These are phyloP conservation scores for Cornus suecica DNA, from an alignment of 148 eudicot species.

Conservation along the genomic window DNA sequence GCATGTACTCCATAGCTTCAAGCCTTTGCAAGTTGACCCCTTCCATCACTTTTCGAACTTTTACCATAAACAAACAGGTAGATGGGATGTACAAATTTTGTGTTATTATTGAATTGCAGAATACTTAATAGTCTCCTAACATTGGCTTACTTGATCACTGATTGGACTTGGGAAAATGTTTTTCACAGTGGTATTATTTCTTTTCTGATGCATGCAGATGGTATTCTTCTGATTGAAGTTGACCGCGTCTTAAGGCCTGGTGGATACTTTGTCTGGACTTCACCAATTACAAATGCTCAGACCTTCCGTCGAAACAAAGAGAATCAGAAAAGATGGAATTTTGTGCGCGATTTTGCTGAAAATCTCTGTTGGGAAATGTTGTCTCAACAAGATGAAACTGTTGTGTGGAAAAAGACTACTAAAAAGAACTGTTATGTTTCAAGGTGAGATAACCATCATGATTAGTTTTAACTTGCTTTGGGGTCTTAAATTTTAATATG, in stretches of 20 bases:
- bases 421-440: slow-evolving; percentile 66
- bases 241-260: slow-evolving; percentile 92
- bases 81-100: not conserved
- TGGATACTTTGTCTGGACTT: slow-evolving; percentile 99
- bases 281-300: slow-evolving; percentile 71
- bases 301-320: slow-evolving; percentile 61
- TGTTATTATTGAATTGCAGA: not conserved
- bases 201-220: slow-evolving; percentile 54
- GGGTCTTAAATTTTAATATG: not conserved
- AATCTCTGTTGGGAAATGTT: slow-evolving; percentile 87
- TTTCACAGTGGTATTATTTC: not conserved
- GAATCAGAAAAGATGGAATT: slow-evolving; percentile 73
- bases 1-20: not conserved
- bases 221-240: slow-evolving; percentile 76
- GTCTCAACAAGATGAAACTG: slow-evolving; percentile 94
- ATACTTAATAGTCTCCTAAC: not conserved
- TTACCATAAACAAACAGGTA: not conserved
- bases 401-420: slow-evolving; percentile 89
- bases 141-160: not conserved
- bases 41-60: not conserved
- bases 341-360: slow-evolving; percentile 56
- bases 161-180: not conserved
- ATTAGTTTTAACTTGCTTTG: not conserved
- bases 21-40: not conserved
- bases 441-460: slow-evolving; percentile 45